These are phyloP conservation scores for Mycosarcoma mackinlayi DNA, from an alignment of 1,284 basidiomycete species.

Conservation along the genomic window DNA sequence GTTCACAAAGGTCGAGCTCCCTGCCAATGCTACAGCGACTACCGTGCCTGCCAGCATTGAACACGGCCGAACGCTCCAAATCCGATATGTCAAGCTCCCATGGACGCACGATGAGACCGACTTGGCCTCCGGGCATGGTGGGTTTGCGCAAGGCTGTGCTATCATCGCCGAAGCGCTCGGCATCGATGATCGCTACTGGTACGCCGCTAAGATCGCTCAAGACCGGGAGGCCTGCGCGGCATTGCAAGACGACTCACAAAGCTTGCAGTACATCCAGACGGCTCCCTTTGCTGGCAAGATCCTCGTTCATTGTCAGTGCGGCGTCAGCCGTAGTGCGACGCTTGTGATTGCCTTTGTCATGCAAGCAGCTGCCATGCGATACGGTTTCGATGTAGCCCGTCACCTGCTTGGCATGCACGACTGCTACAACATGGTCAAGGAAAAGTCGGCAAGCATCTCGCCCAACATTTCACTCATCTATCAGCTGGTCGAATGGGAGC, in stretches of 20 bases:
- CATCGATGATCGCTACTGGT: constrained; percentile 72
- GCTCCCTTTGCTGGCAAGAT: constrained; percentile 33
- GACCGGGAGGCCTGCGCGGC: constrained; percentile 73
- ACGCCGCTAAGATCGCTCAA: constrained; percentile 65
- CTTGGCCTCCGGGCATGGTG: constrained; percentile 49
- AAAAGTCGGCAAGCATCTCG: constrained; percentile 50
- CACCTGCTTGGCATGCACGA: constrained; percentile 81
- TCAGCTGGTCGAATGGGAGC: constrained; percentile 93
- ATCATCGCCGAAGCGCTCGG: constrained; percentile 70
- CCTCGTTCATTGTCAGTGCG: constrained; percentile 77
- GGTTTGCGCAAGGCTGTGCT: constrained; percentile 57
- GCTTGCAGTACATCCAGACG: constrained; percentile 32
- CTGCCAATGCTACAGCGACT: constrained; percentile 46
- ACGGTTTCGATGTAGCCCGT: constrained; percentile 60
- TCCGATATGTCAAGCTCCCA: constrained; percentile 82
- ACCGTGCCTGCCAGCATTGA: constrained; percentile 34
- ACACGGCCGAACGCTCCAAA: constrained; percentile 19
- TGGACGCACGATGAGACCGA: constrained; percentile 80
- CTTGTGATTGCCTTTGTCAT: constrained; percentile 93
- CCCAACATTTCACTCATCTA: constrained; percentile 96
- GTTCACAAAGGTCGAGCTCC: constrained; percentile 51
- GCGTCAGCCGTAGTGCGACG: constrained; percentile 92
- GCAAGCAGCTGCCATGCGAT: constrained; percentile 83
- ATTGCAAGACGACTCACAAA: constrained; percentile 21
- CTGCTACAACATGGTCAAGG: constrained; percentile 82